A percentile compares a stretch with the other conserved stretches of the same genome.
Evolutionary conservation across 2,329 filamentous ascomycete genomes (phyloP).

Genomic region (Gyromitra esculenta): DNA sequence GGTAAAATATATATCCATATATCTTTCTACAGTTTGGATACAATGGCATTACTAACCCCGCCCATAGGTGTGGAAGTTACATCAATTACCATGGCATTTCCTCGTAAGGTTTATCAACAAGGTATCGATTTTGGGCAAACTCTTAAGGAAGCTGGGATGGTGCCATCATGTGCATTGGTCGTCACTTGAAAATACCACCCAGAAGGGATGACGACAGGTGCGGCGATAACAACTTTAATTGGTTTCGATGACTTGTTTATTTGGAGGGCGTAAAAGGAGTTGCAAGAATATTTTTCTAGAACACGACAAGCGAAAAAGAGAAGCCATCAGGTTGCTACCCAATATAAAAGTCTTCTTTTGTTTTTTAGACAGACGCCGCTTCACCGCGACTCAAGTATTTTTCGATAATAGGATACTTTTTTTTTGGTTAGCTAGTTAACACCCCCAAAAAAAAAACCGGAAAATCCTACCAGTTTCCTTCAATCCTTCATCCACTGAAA

Average conservation of each 20-base stretch:
- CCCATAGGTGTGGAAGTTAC: conserved; percentile 68
- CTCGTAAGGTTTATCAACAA: conserved; percentile 78
- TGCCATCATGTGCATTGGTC: conserved; percentile 89
- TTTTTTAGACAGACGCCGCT: background rate
- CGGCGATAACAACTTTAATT: background rate
- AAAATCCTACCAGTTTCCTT: conserved; percentile 56
- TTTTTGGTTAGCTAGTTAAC: conserved; percentile 1
- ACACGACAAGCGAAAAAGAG: background rate
- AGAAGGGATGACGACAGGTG: background rate
- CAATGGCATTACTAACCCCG: conserved; percentile 2
- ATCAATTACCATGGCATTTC: conserved; percentile 87
- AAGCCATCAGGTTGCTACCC: background rate
- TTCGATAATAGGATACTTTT: conserved; percentile 49
- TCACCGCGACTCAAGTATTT: conserved; percentile 31
- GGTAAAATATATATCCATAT: conserved; percentile 59
- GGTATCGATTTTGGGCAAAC: conserved; percentile 84
- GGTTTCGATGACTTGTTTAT: conserved; percentile 12
- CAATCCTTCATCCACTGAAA: conserved; percentile 57
- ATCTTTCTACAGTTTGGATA: background rate
- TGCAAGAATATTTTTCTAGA: conserved; percentile 11
- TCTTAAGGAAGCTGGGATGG: conserved; percentile 87
- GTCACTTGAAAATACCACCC: conserved; percentile 61
- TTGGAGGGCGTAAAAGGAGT: conserved; percentile 29
- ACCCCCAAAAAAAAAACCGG: background rate
- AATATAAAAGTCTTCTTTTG: background rate